Evolutionary conservation across 352 stramenopile genomes (phyloP), one percentile per base, ranked within the genome.

Genomic region (Pilasporangium apinafurcum): DNA sequence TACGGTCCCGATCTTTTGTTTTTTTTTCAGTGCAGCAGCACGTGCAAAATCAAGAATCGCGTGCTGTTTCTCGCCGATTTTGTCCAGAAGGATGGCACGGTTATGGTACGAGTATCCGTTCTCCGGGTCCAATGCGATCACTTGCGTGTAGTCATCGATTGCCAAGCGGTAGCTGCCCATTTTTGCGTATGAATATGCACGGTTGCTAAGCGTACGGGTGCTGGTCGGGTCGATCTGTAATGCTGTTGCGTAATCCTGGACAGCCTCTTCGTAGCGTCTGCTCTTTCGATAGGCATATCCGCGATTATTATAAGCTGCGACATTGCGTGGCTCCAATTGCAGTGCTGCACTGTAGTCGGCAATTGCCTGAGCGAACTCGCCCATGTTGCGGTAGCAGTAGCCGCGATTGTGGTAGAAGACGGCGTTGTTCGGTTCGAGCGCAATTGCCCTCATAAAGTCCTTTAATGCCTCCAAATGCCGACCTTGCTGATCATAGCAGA

Each of bases 31-130:
- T n/a, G 41, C 40, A 6, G 31, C 37, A 2, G 49, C 62, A 24
- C 29, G 59, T 12, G 65, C 66, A 21, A 80, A 63, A 34, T 83
- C 70, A 10, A 31, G 30, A 8, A 70, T 63, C 9, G 65, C 71
- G 20, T 58, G 33, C 17, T 64, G 46, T 4, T 30, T 33, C 7
- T 86, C 64, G 21, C 74, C 78, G 10, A 94, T 38, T 32, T 87
- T 85, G 32, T 90, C 80, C 12, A 83, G 55, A 14, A 87, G 58
- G 60, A 95, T 92, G 39, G 67, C 82, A 14, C 83, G 72, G 47
- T 96, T 95, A 60, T 96, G 81, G 37, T 61, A 77, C 28, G 83
- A 85, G 57, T 96, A 92, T 2, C 68, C 60, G 47, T 92, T 95
- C 17, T 68, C 48, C 16, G 74, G 56, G 27, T 94, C 81, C 13